phyloP scores from a whole-genome alignment of 768 basidiomycete species.

The Mycena maculata region DNA sequence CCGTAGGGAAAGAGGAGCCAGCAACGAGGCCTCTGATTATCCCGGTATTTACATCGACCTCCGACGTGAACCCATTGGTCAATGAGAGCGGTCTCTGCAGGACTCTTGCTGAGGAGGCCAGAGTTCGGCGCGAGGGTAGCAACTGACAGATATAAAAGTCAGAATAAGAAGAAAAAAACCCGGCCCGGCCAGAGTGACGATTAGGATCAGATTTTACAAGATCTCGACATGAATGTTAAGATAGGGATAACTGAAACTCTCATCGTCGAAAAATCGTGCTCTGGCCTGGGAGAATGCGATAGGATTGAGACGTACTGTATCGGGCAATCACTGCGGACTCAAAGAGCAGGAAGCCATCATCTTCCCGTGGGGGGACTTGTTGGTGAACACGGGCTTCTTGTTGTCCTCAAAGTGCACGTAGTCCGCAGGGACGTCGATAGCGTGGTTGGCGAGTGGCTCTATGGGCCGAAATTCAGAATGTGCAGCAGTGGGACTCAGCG shows the following conservation, averaged over 20 bases:
- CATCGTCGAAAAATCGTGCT: slow-evolving; percentile 48
- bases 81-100: slow-evolving; percentile 77
- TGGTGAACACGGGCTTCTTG: slow-evolving; percentile 74
- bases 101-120: slow-evolving; percentile 74
- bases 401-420: slow-evolving; percentile 76
- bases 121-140: slow-evolving; percentile 81
- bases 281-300: slow-evolving; percentile 31
- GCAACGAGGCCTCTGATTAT: slow-evolving; percentile 56
- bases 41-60: slow-evolving; percentile 58
- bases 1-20: slow-evolving; percentile 71
- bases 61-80: slow-evolving; percentile 89
- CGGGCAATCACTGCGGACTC: slow-evolving; percentile 86
- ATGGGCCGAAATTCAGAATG: no score
- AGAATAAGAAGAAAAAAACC: slow-evolving; percentile 7
- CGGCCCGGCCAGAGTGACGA: slow-evolving; percentile 28
- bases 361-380: slow-evolving; percentile 85
- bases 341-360: slow-evolving; percentile 86
- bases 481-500: no score
- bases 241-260: slow-evolving; percentile 80
- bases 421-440: slow-evolving; percentile 61
- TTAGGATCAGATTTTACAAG: slow-evolving; percentile 51
- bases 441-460: no score
- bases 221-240: slow-evolving; percentile 73
- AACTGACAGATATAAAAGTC: slow-evolving; percentile 60
- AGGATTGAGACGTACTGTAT: slow-evolving; percentile 76